Evolutionary conservation across 352 stramenopile genomes (phyloP).

Genomic region (Phytopythium montanum): DNA sequence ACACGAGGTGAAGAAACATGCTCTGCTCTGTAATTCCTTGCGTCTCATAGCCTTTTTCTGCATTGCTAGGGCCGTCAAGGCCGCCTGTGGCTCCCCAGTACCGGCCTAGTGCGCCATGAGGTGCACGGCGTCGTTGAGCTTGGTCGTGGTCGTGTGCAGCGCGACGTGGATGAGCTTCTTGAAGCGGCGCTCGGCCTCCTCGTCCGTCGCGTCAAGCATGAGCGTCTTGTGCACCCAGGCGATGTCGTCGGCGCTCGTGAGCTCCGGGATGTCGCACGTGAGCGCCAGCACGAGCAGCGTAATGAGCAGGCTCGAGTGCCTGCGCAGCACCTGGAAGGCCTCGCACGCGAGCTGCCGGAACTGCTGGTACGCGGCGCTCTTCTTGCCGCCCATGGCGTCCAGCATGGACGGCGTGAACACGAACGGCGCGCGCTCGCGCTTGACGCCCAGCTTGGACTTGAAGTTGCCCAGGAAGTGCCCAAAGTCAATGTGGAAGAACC

Average conservation of each 20-base stretch:
- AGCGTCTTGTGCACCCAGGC: slow-evolving; percentile 78
- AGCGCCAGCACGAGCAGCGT: slow-evolving; percentile 77
- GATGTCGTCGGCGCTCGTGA: slow-evolving; percentile 63
- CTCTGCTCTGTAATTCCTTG: no score
- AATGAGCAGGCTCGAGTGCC: slow-evolving; percentile 80
- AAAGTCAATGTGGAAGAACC: slow-evolving; percentile 97
- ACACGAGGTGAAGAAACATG: no score
- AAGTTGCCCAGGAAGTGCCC: slow-evolving; percentile 96
- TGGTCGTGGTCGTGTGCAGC: slow-evolving; percentile 74
- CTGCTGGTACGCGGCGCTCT: slow-evolving; percentile 62
- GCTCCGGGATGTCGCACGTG: slow-evolving; percentile 78
- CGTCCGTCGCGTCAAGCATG: slow-evolving; percentile 71
- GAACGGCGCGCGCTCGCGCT: slow-evolving; percentile 89
- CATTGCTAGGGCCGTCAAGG: neutral
- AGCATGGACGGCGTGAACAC: slow-evolving; percentile 92
- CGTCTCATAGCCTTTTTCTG: no score
- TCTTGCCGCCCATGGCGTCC: slow-evolving; percentile 77
- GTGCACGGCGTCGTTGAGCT: slow-evolving; percentile 82
- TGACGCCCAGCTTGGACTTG: slow-evolving; percentile 91
- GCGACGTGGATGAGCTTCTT: slow-evolving; percentile 75
- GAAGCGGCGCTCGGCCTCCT: slow-evolving; percentile 57
- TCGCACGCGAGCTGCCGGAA: slow-evolving; percentile 70
- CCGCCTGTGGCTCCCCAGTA: neutral
- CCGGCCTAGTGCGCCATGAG: slow-evolving; percentile 68
- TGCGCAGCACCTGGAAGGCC: slow-evolving; percentile 69